Percentiles rank a stretch among this genome's conserved stretches.
Evolutionary conservation across 352 stramenopile species (phyloP).

Genomic region (Blastocystis sp.): DNA sequence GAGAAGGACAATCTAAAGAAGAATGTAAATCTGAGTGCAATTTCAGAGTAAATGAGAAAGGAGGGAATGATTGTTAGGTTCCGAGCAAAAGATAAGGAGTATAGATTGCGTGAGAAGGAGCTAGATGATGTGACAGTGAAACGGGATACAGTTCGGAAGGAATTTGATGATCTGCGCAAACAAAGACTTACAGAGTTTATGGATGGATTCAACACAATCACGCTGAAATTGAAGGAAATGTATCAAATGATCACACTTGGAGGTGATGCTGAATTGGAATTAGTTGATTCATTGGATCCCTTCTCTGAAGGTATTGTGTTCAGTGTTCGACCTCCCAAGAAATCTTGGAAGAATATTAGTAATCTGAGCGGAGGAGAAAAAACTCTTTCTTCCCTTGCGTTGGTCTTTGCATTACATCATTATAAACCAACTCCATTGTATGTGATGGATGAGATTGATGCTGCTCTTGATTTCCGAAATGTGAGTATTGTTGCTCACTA

Average conservation of each 20-base stretch:
- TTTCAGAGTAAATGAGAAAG: constrained; percentile 77
- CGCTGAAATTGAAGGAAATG: constrained; percentile 99
- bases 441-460: constrained; percentile 85
- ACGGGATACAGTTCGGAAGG: constrained; percentile 85
- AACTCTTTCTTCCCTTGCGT: constrained; percentile 93
- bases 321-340: constrained; percentile 96
- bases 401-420: constrained; percentile 98
- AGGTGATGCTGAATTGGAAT: constrained; percentile 94
- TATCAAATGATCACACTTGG: constrained; percentile 87
- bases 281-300: constrained; percentile 97
- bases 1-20: constrained; percentile 72
- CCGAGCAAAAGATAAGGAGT: constrained; percentile 88
- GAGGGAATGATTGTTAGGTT: constrained; percentile 61
- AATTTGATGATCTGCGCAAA: constrained; percentile 91
- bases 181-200: constrained; percentile 98
- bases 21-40: constrained; percentile 81
- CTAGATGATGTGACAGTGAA: constrained; percentile 87
- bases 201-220: constrained; percentile 95
- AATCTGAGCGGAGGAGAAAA: constrained; percentile 98
- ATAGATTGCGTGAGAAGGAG: constrained; percentile 85
- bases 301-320: constrained; percentile 98
- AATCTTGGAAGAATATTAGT: constrained; percentile 99
- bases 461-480: constrained; percentile 96
- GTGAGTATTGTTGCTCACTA: constrained; percentile 99
- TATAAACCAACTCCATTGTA: constrained; percentile 99